Base-by-base conservation (phyloP, 176 grass and related monocot species). In the Chrysopogon serrulatus region DNA sequence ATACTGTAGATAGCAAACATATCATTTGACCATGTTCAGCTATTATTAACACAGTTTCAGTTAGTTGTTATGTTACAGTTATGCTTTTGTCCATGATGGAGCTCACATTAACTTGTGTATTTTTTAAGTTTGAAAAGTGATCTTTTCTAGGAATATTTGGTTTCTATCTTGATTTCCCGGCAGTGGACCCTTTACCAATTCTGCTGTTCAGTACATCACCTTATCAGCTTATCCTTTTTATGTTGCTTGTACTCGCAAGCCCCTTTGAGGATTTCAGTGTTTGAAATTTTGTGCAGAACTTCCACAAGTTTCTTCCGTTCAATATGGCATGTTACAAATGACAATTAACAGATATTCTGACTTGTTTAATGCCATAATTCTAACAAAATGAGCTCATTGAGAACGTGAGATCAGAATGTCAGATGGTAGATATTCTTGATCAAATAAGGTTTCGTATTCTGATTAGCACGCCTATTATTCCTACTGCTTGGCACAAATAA, bases 11-110 rank as follows among this genome's bases (percentile, higher is more conserved):
- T 65, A 78, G 56, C 24, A 30, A 56, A 18, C 28, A 75, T 60
- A 76, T 1, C 16, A 48, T 47, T 81, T 49, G 43, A 69, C 23
- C 19, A 39, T 39, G 63, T 23, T 27, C 21, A 13, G 65, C 14
- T 78, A 24, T 39, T 27, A 44, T 39, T 86, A 73, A 83, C 30
- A 11, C 73, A 66, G 23, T 86, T 73, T 86, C 48, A 17, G 16
- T 11, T 54, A 57, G 73, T 56, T 82, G 43, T 48, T 48, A 18
- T 61, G 60, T 43, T 65, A 78, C 41, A 33, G 1, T 28, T 65
- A 24, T 59, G 56, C 4, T 68, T 76, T 26, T 80, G 21, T 66
- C 7, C 19, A 36, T 35, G 78, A 36, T 65, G 5, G 37, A 10
- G 8, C 14, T 32, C 16, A 80, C 10, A 0, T 63, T 67, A 43